Evolutionary conservation across 352 stramenopile genomes (phyloP), one percentile per base, ranked within the genome.

Genomic region (Ophiocytium majus): DNA sequence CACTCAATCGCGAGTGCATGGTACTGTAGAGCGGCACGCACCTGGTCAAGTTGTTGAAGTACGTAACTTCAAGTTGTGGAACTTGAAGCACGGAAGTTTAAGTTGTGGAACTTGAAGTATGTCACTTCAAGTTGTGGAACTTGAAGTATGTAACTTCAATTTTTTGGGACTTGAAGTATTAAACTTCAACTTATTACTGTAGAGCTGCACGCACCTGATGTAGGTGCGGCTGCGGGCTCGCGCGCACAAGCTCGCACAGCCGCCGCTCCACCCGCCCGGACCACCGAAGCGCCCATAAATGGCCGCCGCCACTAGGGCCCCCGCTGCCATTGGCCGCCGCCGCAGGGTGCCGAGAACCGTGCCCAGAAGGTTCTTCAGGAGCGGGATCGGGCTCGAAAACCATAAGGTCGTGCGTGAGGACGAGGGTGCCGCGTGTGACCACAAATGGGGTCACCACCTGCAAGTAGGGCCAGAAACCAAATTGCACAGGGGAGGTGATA

Each of bases 191-290:
- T 76, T 76, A 28, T 76, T 17, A 76, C 64, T 14, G 31, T 17
- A n/a, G n/a, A n/a, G n/a, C n/a, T n/a, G n/a, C 28, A 28, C 34
- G 5, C 17, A 43, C 75, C 75, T 81, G 75, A 36, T 81, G 75
- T 9, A 81, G 32, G 17, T 81, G 75, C 31, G 32, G 19, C 36
- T 33, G 31, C 50, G 75, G 75, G 19, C 19, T 36, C 31, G 32
- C 32, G 1, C 75, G 75, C 1, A 81, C 75, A 5, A 81, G 64
- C 64, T 37, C 5, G 5, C 17, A 5, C 31, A 76, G 64, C 64
- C 34, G 31, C 64, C 64, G 34, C 64, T 76, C 31, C 64, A 37
- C 31, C 64, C 34, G 5, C 31, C 34, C 64, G 34, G 5, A 76
- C 17, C 34, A 5, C 5, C 64, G 64, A 5, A 76, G 64, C 64